A percentile compares a stretch with the other conserved stretches of the same genome.
phyloP scores from a whole-genome alignment of 805 yeast species.

The Saccharomycopsis schoenii region DNA sequence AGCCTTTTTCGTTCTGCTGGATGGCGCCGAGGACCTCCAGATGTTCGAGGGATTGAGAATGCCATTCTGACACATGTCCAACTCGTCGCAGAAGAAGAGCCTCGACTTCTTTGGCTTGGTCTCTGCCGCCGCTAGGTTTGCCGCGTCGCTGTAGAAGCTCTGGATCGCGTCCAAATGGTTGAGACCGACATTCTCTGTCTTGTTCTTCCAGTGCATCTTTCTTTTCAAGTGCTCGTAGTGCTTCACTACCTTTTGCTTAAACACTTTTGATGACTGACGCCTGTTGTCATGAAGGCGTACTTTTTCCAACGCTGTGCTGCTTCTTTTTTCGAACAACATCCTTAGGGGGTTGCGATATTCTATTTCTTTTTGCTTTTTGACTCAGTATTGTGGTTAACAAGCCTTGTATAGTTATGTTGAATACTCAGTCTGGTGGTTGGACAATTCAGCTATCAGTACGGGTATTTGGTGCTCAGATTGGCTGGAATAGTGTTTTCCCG shows the following conservation, averaged over 20 bases:
- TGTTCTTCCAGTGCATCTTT: neutral
- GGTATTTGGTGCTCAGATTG: too few species aligned
- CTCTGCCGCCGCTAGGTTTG: neutral
- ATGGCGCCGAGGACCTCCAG: neutral
- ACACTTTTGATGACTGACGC: neutral
- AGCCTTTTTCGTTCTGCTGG: too few species aligned
- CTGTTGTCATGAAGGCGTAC: neutral
- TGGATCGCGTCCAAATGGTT: neutral
- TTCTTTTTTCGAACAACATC: neutral
- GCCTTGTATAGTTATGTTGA: too few species aligned
- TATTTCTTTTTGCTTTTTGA: too few species aligned
- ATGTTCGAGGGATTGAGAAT: neutral
- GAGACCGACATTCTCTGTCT: neutral
- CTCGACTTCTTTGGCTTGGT: neutral
- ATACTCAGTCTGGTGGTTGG: too few species aligned
- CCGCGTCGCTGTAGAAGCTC: neutral
- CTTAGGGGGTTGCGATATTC: neutral
- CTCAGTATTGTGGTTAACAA: too few species aligned
- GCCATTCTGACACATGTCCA: neutral
- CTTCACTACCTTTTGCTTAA: neutral
- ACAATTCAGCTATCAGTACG: too few species aligned
- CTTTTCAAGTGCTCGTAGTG: neutral
- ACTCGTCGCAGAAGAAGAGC: neutral
- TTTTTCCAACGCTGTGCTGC: neutral
- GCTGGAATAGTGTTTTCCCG: too few species aligned